Conservation (phyloP, 1,284 basidiomycete genomes). For the Irpex lacteus region DNA sequence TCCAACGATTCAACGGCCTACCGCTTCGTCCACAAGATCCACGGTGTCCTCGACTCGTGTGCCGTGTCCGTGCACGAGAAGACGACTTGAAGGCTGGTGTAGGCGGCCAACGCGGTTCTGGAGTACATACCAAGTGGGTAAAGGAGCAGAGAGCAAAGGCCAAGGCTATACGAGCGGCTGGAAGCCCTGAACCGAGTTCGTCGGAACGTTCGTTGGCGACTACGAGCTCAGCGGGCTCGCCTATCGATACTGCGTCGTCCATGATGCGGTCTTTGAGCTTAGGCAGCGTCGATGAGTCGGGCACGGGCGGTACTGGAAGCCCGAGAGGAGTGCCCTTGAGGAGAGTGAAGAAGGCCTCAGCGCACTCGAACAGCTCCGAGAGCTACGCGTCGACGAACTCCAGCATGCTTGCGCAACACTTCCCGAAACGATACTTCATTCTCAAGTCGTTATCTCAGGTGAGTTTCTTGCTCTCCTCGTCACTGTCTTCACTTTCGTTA, state of each 20-base stretch:
- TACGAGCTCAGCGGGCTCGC: constrained; percentile 15
- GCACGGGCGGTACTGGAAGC: background rate
- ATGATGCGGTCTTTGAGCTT: constrained; percentile 30
- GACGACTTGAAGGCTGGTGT: constrained; percentile 91
- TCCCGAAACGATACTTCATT: constrained; percentile 89
- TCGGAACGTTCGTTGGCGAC: constrained; percentile 30
- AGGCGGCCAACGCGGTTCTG: constrained; percentile 85
- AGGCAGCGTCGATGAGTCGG: constrained; percentile 37
- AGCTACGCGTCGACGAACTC: constrained; percentile 72
- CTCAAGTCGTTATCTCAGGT: constrained; percentile 86
- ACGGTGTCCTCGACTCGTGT: constrained; percentile 79
- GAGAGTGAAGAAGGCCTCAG: constrained; percentile 19
- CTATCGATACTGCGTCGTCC: constrained; percentile 20
- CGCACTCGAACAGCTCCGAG: constrained; percentile 62
- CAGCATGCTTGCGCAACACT: constrained; percentile 69
- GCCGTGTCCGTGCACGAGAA: constrained; percentile 79
- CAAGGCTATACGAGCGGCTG: constrained; percentile 16
- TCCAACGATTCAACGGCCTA: constrained; percentile 70
- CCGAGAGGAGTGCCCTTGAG: constrained; percentile 12
- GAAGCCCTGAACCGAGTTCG: constrained; percentile 17
- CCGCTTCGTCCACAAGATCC: constrained; percentile 66
- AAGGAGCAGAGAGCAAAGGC: constrained; percentile 43
- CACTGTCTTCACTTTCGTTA: background rate
- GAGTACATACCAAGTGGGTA: constrained; percentile 81
- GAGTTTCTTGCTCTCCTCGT: constrained; percentile 20